A percentile compares a stretch with the other conserved stretches of the same genome.
Conservation (phyloP, 345 rosid species). For the Salix viminalis region DNA sequence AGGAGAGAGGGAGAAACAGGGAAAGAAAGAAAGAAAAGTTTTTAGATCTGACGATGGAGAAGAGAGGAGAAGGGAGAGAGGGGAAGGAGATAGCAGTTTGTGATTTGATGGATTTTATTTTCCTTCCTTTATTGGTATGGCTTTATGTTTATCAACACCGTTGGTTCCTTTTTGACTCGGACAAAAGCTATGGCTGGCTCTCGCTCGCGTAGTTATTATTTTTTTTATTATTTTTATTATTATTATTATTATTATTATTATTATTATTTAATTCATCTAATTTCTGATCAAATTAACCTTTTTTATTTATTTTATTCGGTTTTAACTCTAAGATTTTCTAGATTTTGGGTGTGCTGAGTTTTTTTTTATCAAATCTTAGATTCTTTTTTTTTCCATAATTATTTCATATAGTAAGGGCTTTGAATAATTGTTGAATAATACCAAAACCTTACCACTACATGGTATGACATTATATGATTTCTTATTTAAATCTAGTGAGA, state of each 20-base stretch:
- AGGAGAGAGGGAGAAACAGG: conserved; percentile 9
- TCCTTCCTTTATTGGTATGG: neutral
- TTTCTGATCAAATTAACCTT: neutral
- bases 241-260: too few relatives aligned
- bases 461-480: too few relatives aligned
- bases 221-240: too few relatives aligned
- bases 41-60: conserved; percentile 51
- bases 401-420: too few relatives aligned
- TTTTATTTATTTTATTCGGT: neutral
- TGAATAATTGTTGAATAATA: too few relatives aligned
- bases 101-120: conserved; percentile 1
- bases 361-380: too few relatives aligned
- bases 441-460: too few relatives aligned
- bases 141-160: conserved; percentile 5
- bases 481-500: too few relatives aligned
- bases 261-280: neutral
- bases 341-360: neutral
- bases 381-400: too few relatives aligned
- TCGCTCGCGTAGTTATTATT: too few relatives aligned
- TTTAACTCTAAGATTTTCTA: too few relatives aligned
- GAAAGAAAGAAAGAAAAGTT: conserved; percentile 3
- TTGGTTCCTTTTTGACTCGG: neutral
- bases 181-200: too few relatives aligned
- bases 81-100: neutral
- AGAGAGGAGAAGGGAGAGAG: conserved; percentile 10